A percentile compares a stretch with the other conserved stretches of the same genome.
These are phyloP conservation scores for Aphanomyces stellatus DNA, from an alignment of 352 stramenopile genomes.

Conservation along the genomic window DNA sequence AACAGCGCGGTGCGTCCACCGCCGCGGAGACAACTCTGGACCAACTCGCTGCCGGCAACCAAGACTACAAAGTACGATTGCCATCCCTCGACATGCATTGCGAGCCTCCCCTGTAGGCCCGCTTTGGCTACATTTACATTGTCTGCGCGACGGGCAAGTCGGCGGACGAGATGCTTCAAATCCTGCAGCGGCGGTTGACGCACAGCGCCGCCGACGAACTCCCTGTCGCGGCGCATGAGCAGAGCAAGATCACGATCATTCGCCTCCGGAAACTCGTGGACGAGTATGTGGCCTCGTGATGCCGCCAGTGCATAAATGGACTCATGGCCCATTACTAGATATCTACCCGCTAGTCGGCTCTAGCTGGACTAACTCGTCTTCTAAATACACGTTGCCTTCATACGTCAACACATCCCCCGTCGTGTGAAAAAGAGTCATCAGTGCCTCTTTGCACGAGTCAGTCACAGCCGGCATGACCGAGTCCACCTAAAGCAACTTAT, in stretches of 20 bases:
- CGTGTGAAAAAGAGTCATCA: conserved; percentile 31
- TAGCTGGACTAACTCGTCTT: neutral
- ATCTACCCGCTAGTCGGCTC: neutral
- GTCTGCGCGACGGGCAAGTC: conserved; percentile 74
- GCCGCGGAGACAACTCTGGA: neutral
- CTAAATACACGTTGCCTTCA: conserved; percentile 39
- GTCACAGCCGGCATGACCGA: conserved; percentile 36
- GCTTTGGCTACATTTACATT: conserved; percentile 40
- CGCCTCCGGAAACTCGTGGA: conserved; percentile 53
- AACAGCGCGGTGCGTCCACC: conserved; percentile 34
- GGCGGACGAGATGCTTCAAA: conserved; percentile 58
- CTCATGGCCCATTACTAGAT: neutral
- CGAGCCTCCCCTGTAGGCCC: neutral
- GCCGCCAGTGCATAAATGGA: neutral
- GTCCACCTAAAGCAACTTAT: no score
- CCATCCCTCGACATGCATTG: no score
- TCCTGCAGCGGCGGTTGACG: conserved; percentile 45
- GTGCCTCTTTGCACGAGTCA: conserved; percentile 31
- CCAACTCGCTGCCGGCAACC: neutral
- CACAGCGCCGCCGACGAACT: conserved; percentile 44
- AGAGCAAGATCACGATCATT: conserved; percentile 74
- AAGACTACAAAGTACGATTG: conserved; percentile 1
- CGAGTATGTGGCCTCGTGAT: conserved; percentile 42
- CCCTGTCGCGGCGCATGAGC: conserved; percentile 46
- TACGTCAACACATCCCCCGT: conserved; percentile 61